Evolutionary conservation across 2,329 filamentous ascomycete genomes (phyloP).

Genomic region (Colletotrichum paranaense): DNA sequence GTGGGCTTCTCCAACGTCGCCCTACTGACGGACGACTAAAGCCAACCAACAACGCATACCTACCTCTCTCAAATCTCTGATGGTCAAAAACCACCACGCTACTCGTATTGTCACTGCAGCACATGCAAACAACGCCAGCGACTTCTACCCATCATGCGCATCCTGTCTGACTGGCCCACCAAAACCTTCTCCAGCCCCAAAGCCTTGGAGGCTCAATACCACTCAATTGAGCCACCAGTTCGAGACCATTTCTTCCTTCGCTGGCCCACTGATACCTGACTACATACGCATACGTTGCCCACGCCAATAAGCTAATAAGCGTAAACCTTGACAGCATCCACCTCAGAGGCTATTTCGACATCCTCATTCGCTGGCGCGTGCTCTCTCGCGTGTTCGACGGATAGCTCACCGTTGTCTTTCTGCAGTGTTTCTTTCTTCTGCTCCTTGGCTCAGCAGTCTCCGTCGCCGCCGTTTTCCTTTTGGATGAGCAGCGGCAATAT

Average conservation of each 20-base stretch:
- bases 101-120: background rate
- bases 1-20: background rate
- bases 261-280: background rate
- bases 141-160: background rate
- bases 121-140: background rate
- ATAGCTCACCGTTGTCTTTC: background rate
- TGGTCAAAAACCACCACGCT: background rate
- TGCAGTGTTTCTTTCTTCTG: background rate
- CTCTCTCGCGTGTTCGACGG: background rate
- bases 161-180: background rate
- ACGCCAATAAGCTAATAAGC: slow-evolving; percentile 2
- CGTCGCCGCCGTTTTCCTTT: background rate
- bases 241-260: background rate
- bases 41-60: no score
- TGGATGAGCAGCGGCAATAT: background rate
- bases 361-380: slow-evolving; percentile 10
- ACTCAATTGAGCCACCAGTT: background rate
- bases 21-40: background rate
- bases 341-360: slow-evolving; percentile 17
- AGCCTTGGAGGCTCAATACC: background rate
- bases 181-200: background rate
- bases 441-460: background rate
- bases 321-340: slow-evolving; percentile 19
- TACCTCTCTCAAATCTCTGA: background rate
- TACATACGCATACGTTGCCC: background rate